phyloP scores from a whole-genome alignment of 768 basidiomycete genomes.

The Auricularia cornea region DNA sequence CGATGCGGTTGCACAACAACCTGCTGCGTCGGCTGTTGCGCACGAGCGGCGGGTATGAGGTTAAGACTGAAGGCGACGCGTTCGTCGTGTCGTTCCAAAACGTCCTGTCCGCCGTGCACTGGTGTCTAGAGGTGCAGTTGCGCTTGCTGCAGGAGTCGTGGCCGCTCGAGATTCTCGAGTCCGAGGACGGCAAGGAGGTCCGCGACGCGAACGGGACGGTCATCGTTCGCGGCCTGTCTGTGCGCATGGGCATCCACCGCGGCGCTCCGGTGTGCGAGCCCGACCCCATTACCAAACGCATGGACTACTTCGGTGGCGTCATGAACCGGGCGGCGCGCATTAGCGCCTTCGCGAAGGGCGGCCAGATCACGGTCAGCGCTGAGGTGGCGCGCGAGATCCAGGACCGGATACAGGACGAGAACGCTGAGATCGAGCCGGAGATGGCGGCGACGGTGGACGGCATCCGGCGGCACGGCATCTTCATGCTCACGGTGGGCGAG shows the following conservation, averaged over 20 bases:
- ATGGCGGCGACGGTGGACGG: slow-evolving; percentile 60
- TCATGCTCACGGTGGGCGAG: slow-evolving; percentile 74
- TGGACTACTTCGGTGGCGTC: slow-evolving; percentile 98
- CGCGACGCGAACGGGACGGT: slow-evolving; percentile 55
- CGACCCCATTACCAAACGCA: slow-evolving; percentile 84
- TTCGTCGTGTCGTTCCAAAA: slow-evolving; percentile 99
- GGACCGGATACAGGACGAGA: slow-evolving; percentile 41
- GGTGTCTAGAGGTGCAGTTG: slow-evolving; percentile 80
- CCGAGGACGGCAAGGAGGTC: slow-evolving; percentile 80
- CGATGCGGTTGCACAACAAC: slow-evolving; percentile 83
- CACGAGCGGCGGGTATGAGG: slow-evolving; percentile 92
- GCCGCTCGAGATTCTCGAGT: slow-evolving; percentile 91
- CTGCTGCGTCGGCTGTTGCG: slow-evolving; percentile 80
- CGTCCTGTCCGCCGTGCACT: slow-evolving; percentile 78
- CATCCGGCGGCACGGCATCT: slow-evolving; percentile 61
- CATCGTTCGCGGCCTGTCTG: slow-evolving; percentile 81
- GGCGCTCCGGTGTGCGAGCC: slow-evolving; percentile 83
- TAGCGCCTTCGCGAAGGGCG: slow-evolving; percentile 73
- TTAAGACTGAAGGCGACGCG: slow-evolving; percentile 98
- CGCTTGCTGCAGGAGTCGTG: slow-evolving; percentile 75
- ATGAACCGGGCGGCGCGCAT: slow-evolving; percentile 91
- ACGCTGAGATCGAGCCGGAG: slow-evolving; percentile 49
- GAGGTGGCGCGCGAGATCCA: slow-evolving; percentile 79
- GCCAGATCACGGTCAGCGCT: slow-evolving; percentile 86
- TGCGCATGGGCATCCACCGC: slow-evolving; percentile 97